Evolutionary conservation across 2,329 filamentous ascomycete species (phyloP), one percentile per base, ranked within the genome.

Genomic region (Alternaria metachromatica): DNA sequence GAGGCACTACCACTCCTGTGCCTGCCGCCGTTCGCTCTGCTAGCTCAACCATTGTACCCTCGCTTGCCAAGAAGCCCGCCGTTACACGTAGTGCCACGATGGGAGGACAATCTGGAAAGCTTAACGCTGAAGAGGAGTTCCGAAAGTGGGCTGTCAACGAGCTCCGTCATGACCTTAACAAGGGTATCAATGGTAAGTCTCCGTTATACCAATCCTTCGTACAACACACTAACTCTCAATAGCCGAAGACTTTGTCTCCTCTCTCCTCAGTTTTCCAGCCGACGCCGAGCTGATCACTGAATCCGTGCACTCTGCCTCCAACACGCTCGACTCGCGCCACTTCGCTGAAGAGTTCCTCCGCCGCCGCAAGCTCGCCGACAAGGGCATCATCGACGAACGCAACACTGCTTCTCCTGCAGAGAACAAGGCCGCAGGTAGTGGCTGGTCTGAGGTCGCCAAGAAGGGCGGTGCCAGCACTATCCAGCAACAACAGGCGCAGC

Each of bases 401-500:
- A 82, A 83, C 37, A 87, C 82, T 58, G 86, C 88, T 4, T 85
- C 84, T 33, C 82, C 66, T 76, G 85, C 75, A 56, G 80, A 74
- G 65, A 83, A 79, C 68, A 80, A 77, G 58, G 73, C 74, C 13
- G 74, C 73, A 6, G 83, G 84, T 69, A 90, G 92, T 59, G 95
- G 95, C 20, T 99, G 96, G 96, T 97, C 87, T 72, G 96, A 98
- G 82, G 96, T 99, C 56, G 96, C 96, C 2, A 98, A 98, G 89
- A 97, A 97, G 86, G 91, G 92, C 94, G 86, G 91, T 88, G 23
- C 84, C 82, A 54, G 76, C 73, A 71, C 78, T 78, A 77, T 79
- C 58, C 68, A 68, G 72, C 76, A 76, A 63, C 81, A 79, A 65
- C 78, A 78, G 63, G 37, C n/a, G 37, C 70, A 71, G 72, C 66